Percentiles rank a stretch among this genome's conserved stretches.
Conservation (phyloP, 2,329 filamentous ascomycete genomes). For the Pseudopyrenochaeta lycopersici region DNA sequence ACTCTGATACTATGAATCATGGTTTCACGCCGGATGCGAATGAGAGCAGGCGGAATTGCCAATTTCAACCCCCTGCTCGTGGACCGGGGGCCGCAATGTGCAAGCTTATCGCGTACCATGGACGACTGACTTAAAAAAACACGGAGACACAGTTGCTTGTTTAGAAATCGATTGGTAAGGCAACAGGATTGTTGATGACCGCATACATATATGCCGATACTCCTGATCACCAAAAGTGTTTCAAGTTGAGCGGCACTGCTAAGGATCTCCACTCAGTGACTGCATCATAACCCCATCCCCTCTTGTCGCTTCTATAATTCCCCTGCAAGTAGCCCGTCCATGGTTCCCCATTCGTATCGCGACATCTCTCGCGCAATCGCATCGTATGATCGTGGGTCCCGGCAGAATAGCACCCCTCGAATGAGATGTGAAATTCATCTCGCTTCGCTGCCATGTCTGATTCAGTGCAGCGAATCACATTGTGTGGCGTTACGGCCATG, state of each 20-base stretch:
- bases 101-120: background rate
- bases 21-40: background rate
- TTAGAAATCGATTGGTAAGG: background rate
- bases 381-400: constrained; percentile 5
- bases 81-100: no score
- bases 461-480: constrained; percentile 6
- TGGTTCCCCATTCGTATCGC: background rate
- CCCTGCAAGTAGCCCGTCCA: background rate
- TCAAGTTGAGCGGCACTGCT: constrained; percentile 9
- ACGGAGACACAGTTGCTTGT: background rate
- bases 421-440: constrained; percentile 3
- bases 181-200: constrained; percentile 4
- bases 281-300: background rate
- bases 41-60: constrained; percentile 8
- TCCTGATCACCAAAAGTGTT: constrained; percentile 24
- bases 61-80: constrained; percentile 14
- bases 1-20: background rate
- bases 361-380: background rate
- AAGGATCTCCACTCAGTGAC: background rate
- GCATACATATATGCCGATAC: constrained; percentile 17
- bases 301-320: background rate
- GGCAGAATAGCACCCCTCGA: constrained; percentile 9
- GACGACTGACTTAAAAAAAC: no score
- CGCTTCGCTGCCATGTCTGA: background rate
- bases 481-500: constrained; percentile 3